These are phyloP conservation scores for Globisporangium abappressorium DNA, from an alignment of 352 stramenopile species.

Conservation along the genomic window DNA sequence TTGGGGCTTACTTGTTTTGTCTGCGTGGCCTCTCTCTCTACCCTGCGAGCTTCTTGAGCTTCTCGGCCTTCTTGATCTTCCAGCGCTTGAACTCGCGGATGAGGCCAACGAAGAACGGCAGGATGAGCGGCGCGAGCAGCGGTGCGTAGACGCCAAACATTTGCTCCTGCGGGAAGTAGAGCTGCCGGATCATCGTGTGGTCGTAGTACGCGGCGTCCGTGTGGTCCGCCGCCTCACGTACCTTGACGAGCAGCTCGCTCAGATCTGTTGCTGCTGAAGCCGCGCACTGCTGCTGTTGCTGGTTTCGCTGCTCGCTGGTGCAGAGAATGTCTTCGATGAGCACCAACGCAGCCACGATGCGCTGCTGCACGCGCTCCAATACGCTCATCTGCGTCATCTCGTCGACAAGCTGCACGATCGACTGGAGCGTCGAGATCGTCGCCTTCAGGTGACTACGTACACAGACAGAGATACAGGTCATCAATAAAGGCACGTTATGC, in stretches of 20 bases:
- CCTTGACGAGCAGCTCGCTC: constrained; percentile 28
- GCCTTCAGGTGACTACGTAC: constrained; percentile 43
- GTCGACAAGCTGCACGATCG: constrained; percentile 65
- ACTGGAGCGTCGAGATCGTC: constrained; percentile 65
- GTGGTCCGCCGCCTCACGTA: constrained; percentile 43
- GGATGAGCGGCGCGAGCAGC: constrained; percentile 54
- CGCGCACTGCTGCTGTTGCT: constrained; percentile 22
- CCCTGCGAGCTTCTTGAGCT: constrained; percentile 8
- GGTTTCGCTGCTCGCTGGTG: not conserved
- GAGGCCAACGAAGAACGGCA: constrained; percentile 56
- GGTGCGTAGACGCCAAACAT: constrained; percentile 65
- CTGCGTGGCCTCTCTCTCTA: not conserved
- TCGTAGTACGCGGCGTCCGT: constrained; percentile 62
- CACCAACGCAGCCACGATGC: constrained; percentile 45
- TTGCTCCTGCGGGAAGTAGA: constrained; percentile 71
- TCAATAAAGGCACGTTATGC: not conserved
- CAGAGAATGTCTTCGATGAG: constrained; percentile 57
- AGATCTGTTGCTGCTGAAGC: constrained; percentile 23
- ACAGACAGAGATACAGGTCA: not conserved
- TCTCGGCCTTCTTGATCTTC: constrained; percentile 29
- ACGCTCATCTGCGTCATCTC: constrained; percentile 75
- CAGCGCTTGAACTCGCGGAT: constrained; percentile 52
- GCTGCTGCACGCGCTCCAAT: constrained; percentile 52
- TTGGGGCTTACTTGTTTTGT: not conserved
- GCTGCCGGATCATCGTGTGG: constrained; percentile 68